phyloP scores from a whole-genome alignment of 2,329 filamentous ascomycete genomes.

The Neofusicoccum kwambonambiense region DNA sequence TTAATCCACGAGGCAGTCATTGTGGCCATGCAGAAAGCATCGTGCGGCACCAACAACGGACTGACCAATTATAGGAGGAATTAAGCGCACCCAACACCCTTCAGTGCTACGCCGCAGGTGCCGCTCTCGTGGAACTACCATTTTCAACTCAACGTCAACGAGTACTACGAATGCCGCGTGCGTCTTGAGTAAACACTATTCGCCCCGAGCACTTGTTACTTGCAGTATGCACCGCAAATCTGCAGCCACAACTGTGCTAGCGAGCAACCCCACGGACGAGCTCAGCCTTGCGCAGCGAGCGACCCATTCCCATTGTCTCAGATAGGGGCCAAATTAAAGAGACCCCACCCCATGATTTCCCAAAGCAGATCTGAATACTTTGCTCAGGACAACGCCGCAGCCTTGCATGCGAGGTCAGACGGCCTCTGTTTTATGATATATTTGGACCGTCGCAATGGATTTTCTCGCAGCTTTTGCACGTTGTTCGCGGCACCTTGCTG shows the following conservation, averaged over 20 bases:
- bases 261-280: background rate
- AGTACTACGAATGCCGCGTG: background rate
- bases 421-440: background rate
- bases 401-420: background rate
- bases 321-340: conserved; percentile 15
- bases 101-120: background rate
- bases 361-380: conserved; percentile 13
- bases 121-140: background rate
- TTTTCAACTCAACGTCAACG: background rate
- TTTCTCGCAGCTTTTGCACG: conserved; percentile 22
- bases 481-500: conserved; percentile 22
- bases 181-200: background rate
- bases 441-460: conserved; percentile 20
- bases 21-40: background rate
- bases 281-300: background rate
- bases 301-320: conserved; percentile 6
- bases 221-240: background rate
- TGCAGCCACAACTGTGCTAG: background rate
- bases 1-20: background rate
- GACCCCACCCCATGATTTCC: conserved; percentile 9
- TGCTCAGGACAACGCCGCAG: conserved; percentile 9
- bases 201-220: background rate
- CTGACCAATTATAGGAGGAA: background rate
- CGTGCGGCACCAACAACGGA: background rate
- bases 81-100: background rate